phyloP scores from a whole-genome alignment of 441 rosid species.

The Syzygium syzygioides region DNA sequence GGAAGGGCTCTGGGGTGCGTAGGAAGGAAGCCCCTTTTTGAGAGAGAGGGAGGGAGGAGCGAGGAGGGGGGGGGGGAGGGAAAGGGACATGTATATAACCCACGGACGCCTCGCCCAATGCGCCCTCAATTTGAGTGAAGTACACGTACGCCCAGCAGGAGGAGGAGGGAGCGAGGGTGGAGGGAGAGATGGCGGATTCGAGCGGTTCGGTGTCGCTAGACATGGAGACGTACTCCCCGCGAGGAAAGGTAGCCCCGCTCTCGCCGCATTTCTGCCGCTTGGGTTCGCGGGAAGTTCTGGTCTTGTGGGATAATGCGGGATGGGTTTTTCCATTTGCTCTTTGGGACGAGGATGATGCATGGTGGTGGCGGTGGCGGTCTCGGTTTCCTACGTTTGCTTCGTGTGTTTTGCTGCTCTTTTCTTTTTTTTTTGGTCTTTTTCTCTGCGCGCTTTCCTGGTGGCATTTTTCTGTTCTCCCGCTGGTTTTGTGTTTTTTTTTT shows the following conservation, averaged over 20 bases:
- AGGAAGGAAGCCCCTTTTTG: background rate
- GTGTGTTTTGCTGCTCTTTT: background rate
- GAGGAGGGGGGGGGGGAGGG: background rate
- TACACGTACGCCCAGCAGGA: background rate
- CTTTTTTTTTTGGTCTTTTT: background rate
- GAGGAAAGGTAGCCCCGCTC: constrained; percentile 14
- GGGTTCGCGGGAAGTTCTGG: background rate
- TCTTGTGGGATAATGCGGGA: background rate
- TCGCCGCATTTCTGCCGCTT: background rate
- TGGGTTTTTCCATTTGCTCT: background rate
- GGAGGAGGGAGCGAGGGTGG: background rate
- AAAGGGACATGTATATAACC: constrained; percentile 1
- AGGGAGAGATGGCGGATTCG: constrained; percentile 17
- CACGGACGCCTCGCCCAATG: background rate
- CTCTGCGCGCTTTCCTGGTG: background rate
- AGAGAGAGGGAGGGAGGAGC: background rate
- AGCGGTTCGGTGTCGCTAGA: constrained; percentile 26
- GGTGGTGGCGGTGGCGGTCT: background rate
- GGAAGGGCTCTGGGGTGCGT: background rate
- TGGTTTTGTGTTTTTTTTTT: background rate
- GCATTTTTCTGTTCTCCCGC: background rate
- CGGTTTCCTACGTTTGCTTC: background rate
- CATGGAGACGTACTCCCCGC: constrained; percentile 12
- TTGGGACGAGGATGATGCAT: background rate
- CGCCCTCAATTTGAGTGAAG: background rate